phyloP scores from a whole-genome alignment of 2,329 filamentous ascomycete genomes.

The Scorias spongiosa region DNA sequence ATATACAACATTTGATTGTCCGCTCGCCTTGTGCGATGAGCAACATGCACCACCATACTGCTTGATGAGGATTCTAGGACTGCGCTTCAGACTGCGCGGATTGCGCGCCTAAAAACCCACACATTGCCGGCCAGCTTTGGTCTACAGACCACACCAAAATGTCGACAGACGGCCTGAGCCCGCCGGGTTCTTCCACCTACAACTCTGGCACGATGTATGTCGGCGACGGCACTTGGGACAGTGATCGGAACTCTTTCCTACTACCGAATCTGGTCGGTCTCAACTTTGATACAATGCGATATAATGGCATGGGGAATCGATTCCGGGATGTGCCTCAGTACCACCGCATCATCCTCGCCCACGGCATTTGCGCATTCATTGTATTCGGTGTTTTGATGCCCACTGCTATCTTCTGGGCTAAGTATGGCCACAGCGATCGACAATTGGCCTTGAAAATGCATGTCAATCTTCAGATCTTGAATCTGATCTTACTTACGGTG shows the following conservation, averaged over 20 bases:
- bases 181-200: conserved; percentile 59
- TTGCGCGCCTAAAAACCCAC: too few species aligned
- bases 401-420: conserved; percentile 54
- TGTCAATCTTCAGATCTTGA: conserved; percentile 57
- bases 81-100: not conserved
- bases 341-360: conserved; percentile 52
- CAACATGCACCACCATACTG: not conserved
- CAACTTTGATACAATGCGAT: conserved; percentile 69
- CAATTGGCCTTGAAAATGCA: conserved; percentile 52
- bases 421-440: conserved; percentile 50
- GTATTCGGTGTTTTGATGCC: conserved; percentile 64
- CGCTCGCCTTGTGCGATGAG: too few species aligned
- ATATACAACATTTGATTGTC: too few species aligned
- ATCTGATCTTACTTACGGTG: conserved; percentile 51
- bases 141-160: conserved; percentile 6
- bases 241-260: conserved; percentile 59
- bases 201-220: conserved; percentile 59
- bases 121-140: too few species aligned
- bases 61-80: not conserved
- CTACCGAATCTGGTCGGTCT: conserved; percentile 61
- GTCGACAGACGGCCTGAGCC: conserved; percentile 35
- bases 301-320: conserved; percentile 78
- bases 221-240: conserved; percentile 74
- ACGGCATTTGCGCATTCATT: conserved; percentile 56
- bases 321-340: conserved; percentile 57